Evolutionary conservation across 768 basidiomycete species (phyloP), one percentile per base, ranked within the genome.

Genomic region (Mycena rosella): DNA sequence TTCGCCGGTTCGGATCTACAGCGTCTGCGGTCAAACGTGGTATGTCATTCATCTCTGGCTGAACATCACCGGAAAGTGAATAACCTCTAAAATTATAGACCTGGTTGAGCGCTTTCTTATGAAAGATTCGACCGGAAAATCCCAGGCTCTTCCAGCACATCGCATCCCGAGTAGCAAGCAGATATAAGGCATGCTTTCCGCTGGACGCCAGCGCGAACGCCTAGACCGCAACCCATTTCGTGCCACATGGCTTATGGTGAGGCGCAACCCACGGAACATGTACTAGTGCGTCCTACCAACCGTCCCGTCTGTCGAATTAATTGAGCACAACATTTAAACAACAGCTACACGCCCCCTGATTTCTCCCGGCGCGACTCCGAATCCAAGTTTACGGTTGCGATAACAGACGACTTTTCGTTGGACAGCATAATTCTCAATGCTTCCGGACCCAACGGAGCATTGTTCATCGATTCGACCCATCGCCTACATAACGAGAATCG

Each of bases 181-280:
- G 18, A n/a, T 10, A 5, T 11, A 14, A 13, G 7, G 30, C 6
- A n/a, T 56, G 34, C 15, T 47, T 9, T 15, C 34, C 15, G 26
- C 20, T 8, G 36, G 36, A 8, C 36, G 36, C 17, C 36, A 38
- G 36, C 36, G n/a, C n/a, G n/a, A n/a, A n/a, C n/a, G n/a, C n/a
- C n/a, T n/a, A n/a, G n/a, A n/a, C n/a, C n/a, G n/a, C 9, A 67
- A 67, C n/a, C 65, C 65, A 3, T 67, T 67, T 24, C 58, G 51
- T 32, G 65, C 65, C 0, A 67, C 65, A 17, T 34, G 22, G 26
- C 40, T 65, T 1, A 65, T 65, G 64, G 65, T 67, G 3, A 36
- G 49, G 15, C 51, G 53, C 9, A 67, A 67, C 20, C 40, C 51
- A 3, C 24, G 24, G 6, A 34, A 60, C 20, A 53, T 67, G 58